Percentiles rank a stretch among this genome's conserved stretches.
Conservation (phyloP, 1,284 basidiomycete species). For the Nidula niveotomentosa region DNA sequence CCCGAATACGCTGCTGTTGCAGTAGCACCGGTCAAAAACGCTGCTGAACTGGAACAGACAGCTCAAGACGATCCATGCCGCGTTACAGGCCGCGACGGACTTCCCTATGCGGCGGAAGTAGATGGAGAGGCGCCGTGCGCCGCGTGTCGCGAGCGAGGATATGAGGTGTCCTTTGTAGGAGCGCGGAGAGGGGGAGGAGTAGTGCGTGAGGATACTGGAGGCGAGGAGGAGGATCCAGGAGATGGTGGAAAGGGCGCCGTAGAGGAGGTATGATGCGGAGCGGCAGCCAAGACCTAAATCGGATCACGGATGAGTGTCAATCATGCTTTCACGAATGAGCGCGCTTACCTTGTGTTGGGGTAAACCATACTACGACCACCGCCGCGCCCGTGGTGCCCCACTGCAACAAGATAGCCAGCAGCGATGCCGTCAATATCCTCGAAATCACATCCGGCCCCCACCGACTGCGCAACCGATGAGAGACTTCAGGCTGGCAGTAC, state of each 20-base stretch:
- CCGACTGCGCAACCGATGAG: conserved; percentile 5
- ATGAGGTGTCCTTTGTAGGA: background rate
- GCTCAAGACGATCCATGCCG: conserved; percentile 24
- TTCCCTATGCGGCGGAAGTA: conserved; percentile 28
- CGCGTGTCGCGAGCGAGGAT: background rate
- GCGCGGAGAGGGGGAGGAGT: conserved; percentile 10
- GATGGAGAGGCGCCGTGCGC: conserved; percentile 16
- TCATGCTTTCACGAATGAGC: background rate
- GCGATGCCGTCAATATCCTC: conserved; percentile 31
- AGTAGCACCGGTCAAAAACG: conserved; percentile 34
- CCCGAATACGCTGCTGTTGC: conserved; percentile 32
- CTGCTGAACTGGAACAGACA: conserved; percentile 34
- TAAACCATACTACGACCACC: conserved; percentile 31
- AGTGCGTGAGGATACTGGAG: conserved; percentile 34
- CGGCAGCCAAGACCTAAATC: conserved; percentile 35
- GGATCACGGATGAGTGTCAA: background rate
- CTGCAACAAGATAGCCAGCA: conserved; percentile 30
- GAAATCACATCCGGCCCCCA: conserved; percentile 25
- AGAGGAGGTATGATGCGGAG: conserved; percentile 34
- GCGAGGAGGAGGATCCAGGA: conserved; percentile 35
- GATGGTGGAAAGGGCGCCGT: conserved; percentile 31
- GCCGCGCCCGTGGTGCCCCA: conserved; percentile 38
- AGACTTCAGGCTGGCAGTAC: conserved; percentile 18
- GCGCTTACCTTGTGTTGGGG: conserved; percentile 31
- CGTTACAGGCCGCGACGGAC: conserved; percentile 24